phyloP scores from a whole-genome alignment of 2,329 filamentous ascomycete species.

The Karstenula rhodostoma region DNA sequence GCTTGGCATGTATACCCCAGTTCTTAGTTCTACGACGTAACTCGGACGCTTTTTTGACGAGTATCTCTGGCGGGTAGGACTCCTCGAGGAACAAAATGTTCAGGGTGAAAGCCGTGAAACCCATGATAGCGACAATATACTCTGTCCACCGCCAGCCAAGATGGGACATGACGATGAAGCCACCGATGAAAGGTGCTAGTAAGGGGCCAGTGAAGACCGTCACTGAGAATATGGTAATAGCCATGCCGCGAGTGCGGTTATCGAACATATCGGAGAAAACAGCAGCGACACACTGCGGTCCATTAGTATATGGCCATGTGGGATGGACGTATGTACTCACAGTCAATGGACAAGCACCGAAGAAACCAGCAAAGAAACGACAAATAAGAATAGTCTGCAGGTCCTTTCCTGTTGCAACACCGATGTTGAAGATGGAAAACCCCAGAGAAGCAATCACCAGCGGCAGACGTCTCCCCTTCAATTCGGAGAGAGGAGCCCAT shows the following conservation, averaged over 20 bases:
- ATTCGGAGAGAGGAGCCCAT: conserved; percentile 62
- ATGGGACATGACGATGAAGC: conserved; percentile 60
- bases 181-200: conserved; percentile 63
- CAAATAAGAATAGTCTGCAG: conserved; percentile 62
- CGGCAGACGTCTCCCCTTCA: conserved; percentile 59
- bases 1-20: conserved; percentile 69
- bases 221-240: conserved; percentile 60
- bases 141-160: conserved; percentile 65
- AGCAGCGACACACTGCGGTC: conserved; percentile 55
- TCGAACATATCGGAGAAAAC: conserved; percentile 65
- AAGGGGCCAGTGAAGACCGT: conserved; percentile 62
- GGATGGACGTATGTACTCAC: conserved; percentile 44
- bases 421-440: conserved; percentile 60
- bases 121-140: conserved; percentile 65
- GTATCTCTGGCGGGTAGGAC: conserved; percentile 66
- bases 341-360: conserved; percentile 62
- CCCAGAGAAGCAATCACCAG: conserved; percentile 60
- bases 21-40: conserved; percentile 65
- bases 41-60: conserved; percentile 64
- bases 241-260: conserved; percentile 52
- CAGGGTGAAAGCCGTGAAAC: conserved; percentile 58
- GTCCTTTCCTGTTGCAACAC: conserved; percentile 59
- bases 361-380: conserved; percentile 62
- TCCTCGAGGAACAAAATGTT: conserved; percentile 65
- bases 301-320: conserved; percentile 33